Base-by-base conservation (phyloP, 2,329 filamentous ascomycete species). In the Pestalotiopsis sp. region DNA sequence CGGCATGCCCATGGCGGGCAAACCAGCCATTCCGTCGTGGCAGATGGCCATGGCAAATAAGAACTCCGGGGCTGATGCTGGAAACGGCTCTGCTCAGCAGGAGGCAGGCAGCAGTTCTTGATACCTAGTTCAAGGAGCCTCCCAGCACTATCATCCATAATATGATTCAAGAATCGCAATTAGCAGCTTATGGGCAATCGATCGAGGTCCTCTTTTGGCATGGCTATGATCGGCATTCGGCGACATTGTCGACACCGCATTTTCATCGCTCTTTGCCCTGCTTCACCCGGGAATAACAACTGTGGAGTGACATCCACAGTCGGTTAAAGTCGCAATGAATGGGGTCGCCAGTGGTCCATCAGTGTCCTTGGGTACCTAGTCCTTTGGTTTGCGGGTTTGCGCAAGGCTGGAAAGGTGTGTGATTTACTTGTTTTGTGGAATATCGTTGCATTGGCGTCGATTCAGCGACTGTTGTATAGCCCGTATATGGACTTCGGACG, bases 11-110 rank as follows among this genome's bases (percentile, higher is more conserved):
- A 38, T 52, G 45, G 75, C 80, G 14, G 82, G 81, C 41, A 90
- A 87, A 80, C 91, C 92, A 12, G 90, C 91, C 12, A 95, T 95
- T 73, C 92, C 92, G 4, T 89, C 92, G 4, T 95, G 92, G 92
- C 92, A 95, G 81, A 87, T 93, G 85, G 91, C 91, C 62, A 90
- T 90, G 77, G 84, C 89, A 40, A 90, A 87, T 74, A 89, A 86
- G 79, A 71, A 71, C 45, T 40, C 68, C 27, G 70, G 41, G 9
- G 41, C 56, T 41, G 66, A 69, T 25, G 23, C 68, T n/a, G 61
- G 52, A 13, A 68, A 41, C 57, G 27, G 68, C 68, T 73, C 73
- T 36, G 31, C 31, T 38, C 73, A 70, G 38, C 67, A 78, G 65
- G 70, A 74, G 14, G 75, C 71, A 20, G 66, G 70, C 17, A 70